Evolutionary conservation across 371 early-diverging fungal species (phyloP).

Genomic region (Mortierella sp.): DNA sequence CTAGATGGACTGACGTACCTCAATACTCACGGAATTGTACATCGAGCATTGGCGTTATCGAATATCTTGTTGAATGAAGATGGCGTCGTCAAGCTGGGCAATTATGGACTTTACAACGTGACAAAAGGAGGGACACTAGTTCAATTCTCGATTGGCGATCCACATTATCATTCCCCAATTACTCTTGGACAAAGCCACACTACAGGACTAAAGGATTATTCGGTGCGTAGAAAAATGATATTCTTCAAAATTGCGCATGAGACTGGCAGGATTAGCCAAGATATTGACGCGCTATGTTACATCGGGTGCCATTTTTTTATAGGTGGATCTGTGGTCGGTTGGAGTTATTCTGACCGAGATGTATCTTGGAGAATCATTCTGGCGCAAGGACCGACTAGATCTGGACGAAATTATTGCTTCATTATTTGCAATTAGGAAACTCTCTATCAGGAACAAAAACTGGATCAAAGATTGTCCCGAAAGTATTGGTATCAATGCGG

Average conservation of each 20-base stretch:
- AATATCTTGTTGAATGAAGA: conserved; percentile 64
- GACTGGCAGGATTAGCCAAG: too few species aligned
- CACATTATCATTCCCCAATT: conserved; percentile 60
- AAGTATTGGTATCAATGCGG: conserved; percentile 39
- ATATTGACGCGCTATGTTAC: not conserved
- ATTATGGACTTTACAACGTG: conserved; percentile 76
- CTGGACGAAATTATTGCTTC: conserved; percentile 54
- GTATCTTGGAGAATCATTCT: conserved; percentile 67
- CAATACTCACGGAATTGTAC: conserved; percentile 61
- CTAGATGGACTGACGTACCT: conserved; percentile 67
- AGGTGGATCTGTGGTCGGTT: conserved; percentile 74
- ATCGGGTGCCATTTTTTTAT: not conserved
- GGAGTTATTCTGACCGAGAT: conserved; percentile 72
- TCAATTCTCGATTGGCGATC: conserved; percentile 74
- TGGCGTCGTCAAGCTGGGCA: conserved; percentile 67
- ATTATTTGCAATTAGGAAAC: conserved; percentile 43
- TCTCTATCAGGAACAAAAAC: conserved; percentile 21
- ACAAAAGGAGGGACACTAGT: conserved; percentile 69
- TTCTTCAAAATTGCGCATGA: not conserved
- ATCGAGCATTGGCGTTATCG: conserved; percentile 63
- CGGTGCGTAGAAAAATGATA: conserved; percentile 9
- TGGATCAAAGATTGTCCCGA: conserved; percentile 48
- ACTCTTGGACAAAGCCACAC: conserved; percentile 26
- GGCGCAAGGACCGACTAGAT: conserved; percentile 59
- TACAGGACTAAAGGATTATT: conserved; percentile 28